Base-by-base conservation (phyloP, 805 yeast species). In the Ogataea nakhonphanomensis region DNA sequence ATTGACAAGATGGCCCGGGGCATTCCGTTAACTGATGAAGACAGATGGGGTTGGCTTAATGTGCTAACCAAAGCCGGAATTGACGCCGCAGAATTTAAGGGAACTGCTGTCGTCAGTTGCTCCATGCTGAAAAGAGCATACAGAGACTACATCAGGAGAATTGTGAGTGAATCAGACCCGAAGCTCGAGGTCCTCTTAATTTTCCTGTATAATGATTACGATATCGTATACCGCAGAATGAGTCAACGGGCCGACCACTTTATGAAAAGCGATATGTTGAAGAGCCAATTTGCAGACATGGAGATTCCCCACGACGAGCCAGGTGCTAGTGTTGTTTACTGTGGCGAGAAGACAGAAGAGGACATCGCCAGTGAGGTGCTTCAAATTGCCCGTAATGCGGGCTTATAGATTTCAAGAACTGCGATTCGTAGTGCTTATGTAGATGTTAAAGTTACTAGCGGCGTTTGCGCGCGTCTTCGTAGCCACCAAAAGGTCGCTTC, bases 1-100 rank as follows among this genome's bases (percentile, higher is more conserved):
- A 69, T 91, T 10, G 79, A 72, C 13, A 93, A 93, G 61, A 93
- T 93, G 99, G 63, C 84, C 2, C 54, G 67, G 14, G 95, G 95
- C 0, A 71, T 76, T 14, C 95, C 98, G 1, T 67, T 93, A 43
- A 76, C 81, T 0, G 99, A 93, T 57, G 93, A 81, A 2, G 99
- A 93, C 61, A 67, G 99, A 44, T 85, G 91, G 90, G 90, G 75
- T 1, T 93, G 99, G 99, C 71, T 93, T 13, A 61, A 67, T 27
- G 58, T 59, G 27, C 62, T 93, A 9, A 65, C 81, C 3, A 45
- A 51, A 5, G 64, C 76, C 2, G 46, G 50, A 0, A 53, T 60
- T n/a, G 70, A 81, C 4, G 35, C 51, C 10, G 57, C 57, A 2
- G 33, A 53, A 4, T 30, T 33, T 5, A 50, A 55, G 27, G 52